These are phyloP conservation scores for Suillus paluster DNA, from an alignment of 768 basidiomycete species.

Conservation along the genomic window DNA sequence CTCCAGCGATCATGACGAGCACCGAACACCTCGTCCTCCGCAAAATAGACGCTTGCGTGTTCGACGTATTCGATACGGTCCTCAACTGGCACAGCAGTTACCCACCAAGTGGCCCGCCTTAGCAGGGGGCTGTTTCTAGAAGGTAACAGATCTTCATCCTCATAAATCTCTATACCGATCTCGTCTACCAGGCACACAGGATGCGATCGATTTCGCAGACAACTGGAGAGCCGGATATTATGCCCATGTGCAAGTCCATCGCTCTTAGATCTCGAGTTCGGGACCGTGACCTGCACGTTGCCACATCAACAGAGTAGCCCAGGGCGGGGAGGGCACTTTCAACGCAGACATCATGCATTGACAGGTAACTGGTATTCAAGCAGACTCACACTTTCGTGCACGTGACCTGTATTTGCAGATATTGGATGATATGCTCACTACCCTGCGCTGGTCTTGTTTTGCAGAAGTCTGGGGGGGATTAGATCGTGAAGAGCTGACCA, in stretches of 20 bases:
- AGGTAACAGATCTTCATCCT: no score
- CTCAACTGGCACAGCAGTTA: no score
- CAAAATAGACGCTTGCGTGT: no score
- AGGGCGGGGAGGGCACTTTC: slow-evolving; percentile 48
- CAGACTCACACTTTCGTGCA: background rate
- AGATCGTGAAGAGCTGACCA: slow-evolving; percentile 48
- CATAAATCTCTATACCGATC: no score
- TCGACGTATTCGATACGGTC: no score
- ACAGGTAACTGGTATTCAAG: slow-evolving; percentile 27
- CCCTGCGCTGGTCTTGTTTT: slow-evolving; percentile 55
- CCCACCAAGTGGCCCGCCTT: no score
- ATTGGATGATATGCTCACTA: slow-evolving; percentile 56
- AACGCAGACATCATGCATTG: slow-evolving; percentile 63
- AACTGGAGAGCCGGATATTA: background rate
- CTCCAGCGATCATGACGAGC: no score
- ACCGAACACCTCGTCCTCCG: no score
- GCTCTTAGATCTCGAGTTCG: background rate
- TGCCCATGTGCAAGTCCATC: slow-evolving; percentile 23
- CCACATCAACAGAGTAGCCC: slow-evolving; percentile 47
- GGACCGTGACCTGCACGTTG: background rate
- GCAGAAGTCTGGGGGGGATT: slow-evolving; percentile 47
- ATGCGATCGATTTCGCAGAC: no score
- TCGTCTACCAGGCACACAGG: no score
- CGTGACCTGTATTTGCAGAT: slow-evolving; percentile 42
- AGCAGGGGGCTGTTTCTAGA: no score